Evolutionary conservation across 352 stramenopile genomes (phyloP), one percentile per base, ranked within the genome.

Genomic region (Globisporangium uncinulatum): DNA sequence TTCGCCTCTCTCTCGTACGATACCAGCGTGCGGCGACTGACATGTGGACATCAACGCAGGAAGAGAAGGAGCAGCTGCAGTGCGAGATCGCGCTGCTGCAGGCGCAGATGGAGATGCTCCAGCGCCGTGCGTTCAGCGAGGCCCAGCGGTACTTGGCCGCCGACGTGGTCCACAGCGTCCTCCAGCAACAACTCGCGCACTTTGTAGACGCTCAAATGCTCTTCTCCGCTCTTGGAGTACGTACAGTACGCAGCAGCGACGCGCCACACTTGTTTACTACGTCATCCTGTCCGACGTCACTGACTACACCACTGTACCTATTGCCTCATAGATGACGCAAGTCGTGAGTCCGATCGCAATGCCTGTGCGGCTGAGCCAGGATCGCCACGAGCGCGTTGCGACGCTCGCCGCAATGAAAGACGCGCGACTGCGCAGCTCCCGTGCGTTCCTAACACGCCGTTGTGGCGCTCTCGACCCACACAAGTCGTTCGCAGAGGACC

Each of bases 11-110:
- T 29, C 24, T 29, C 24, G 24, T 29, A 29, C 24, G 24, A 29
- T 29, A 29, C 24, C 24, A 29, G 24, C 31, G 48, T 19, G 9
- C 7, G 13, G 43, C 43, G 1, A 29, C 24, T 29, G 24, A 29
- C 24, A 29, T 1, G 24, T 29, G 24, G 24, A 8, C 7, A 8
- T 7, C 34, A 13, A 13, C 44, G n/a, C 20, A 60, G 11, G 74
- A 84, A 55, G 66, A 84, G 57, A 79, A 71, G 37, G 46, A 67
- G 32, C 51, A 24, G 43, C 54, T 84, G 0, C 48, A 72, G 24
- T 9, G 45, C 13, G 57, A 84, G 47, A 54, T 79, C 1, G 10
- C 65, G 61, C 37, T 43, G 31, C 41, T 81, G 36, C 66, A 79
- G 56, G 55, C 62, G 34, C 39, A 67, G 17, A 59, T 83, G 3